These are phyloP conservation scores for Zymoseptoria ardabiliae DNA, from an alignment of 2,329 filamentous ascomycete species.

Conservation along the genomic window DNA sequence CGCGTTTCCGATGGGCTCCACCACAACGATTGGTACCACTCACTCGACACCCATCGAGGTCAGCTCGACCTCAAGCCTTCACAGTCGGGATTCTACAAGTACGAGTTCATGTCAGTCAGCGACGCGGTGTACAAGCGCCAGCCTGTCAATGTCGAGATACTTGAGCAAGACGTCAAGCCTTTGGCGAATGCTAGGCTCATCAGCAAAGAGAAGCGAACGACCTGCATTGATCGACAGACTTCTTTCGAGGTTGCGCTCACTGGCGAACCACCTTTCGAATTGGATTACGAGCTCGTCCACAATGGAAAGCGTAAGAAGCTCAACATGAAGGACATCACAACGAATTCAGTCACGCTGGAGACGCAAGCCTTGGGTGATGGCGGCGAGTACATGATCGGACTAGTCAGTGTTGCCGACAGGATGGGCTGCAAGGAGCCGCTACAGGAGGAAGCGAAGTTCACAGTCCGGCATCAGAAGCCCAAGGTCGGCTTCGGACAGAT, in stretches of 20 bases:
- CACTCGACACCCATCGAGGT: conserved; percentile 64
- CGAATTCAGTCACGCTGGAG: conserved; percentile 59
- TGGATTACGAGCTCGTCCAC: conserved; percentile 91
- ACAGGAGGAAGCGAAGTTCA: conserved; percentile 76
- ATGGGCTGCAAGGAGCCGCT: conserved; percentile 80
- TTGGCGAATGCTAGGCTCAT: conserved; percentile 71
- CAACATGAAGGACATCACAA: conserved; percentile 56
- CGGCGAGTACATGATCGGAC: conserved; percentile 80
- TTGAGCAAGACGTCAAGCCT: conserved; percentile 90
- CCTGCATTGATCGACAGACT: conserved; percentile 77
- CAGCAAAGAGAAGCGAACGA: conserved; percentile 50
- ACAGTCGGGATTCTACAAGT: conserved; percentile 77
- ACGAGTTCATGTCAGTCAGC: conserved; percentile 72
- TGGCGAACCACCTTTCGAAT: conserved; percentile 77
- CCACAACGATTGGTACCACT: conserved; percentile 43
- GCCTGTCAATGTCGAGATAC: conserved; percentile 49
- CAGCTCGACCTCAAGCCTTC: conserved; percentile 78
- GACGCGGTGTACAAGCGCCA: conserved; percentile 73
- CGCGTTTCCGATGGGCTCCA: conserved; percentile 56
- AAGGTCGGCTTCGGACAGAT: conserved; percentile 78
- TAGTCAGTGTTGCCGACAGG: conserved; percentile 79
- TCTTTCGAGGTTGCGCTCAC: conserved; percentile 66
- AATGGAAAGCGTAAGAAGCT: conserved; percentile 74
- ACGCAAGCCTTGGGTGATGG: conserved; percentile 70
- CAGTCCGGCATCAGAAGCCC: conserved; percentile 80